Conservation (phyloP, 1,284 basidiomycete genomes). For the Cryptococcus hybrid region DNA sequence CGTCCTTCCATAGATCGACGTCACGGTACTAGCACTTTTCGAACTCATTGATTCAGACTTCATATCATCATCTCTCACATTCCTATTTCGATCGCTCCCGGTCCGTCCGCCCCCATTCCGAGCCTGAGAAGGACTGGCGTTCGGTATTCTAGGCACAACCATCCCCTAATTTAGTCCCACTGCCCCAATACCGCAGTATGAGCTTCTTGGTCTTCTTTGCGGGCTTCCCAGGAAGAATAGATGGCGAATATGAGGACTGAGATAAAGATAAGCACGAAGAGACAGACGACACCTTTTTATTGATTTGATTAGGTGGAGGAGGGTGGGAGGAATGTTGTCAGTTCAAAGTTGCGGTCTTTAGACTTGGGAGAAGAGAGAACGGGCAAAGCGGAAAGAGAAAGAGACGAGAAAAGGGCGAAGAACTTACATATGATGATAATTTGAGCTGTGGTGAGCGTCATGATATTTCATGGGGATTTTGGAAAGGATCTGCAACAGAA, state of each 20-base stretch:
- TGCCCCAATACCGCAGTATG: slow-evolving; percentile 7
- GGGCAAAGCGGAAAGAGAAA: not conserved
- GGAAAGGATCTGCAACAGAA: not conserved
- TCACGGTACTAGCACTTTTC: not conserved
- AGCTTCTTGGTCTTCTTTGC: slow-evolving; percentile 1
- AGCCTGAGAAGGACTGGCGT: no score
- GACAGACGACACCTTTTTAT: not conserved
- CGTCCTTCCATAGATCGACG: not conserved
- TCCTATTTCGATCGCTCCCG: not conserved
- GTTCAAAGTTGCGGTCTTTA: no score
- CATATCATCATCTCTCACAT: not conserved
- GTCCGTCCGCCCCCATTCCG: not conserved
- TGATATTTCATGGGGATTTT: not conserved
- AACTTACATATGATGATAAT: slow-evolving; percentile 7
- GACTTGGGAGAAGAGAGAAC: no score
- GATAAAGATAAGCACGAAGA: slow-evolving; percentile 1
- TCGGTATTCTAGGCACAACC: not conserved
- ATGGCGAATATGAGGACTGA: slow-evolving; percentile 7
- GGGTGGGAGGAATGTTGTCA: not conserved
- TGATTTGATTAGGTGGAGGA: not conserved
- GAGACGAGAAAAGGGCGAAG: not conserved
- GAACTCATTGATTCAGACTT: not conserved
- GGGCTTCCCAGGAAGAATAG: slow-evolving; percentile 6
- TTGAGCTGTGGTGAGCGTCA: slow-evolving; percentile 5
- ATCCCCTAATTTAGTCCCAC: slow-evolving; percentile 9